Evolutionary conservation across 2,329 filamentous ascomycete genomes (phyloP).

Genomic region (Fusarium tanahbumbuense): DNA sequence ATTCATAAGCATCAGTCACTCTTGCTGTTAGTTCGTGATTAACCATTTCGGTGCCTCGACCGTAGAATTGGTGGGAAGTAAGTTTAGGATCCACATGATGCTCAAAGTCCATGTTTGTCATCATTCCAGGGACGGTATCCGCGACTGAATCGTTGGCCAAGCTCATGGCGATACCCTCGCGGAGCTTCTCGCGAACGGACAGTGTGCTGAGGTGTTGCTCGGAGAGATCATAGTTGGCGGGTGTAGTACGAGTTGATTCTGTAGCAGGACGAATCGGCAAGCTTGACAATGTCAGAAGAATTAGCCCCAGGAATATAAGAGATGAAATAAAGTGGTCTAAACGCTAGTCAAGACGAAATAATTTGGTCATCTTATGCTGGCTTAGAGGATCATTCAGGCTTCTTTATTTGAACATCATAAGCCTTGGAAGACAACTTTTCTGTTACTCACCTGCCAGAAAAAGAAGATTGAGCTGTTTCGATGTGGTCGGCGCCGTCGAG

Average conservation of each 20-base stretch:
- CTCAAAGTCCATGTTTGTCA: slow-evolving; percentile 12
- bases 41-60: not conserved
- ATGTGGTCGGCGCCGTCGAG: not conserved
- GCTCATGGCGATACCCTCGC: slow-evolving; percentile 36
- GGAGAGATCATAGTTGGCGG: slow-evolving; percentile 18
- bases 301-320: not conserved
- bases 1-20: slow-evolving; percentile 3
- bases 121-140: slow-evolving; percentile 8
- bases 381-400: not conserved
- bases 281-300: not conserved
- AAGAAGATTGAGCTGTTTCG: not conserved
- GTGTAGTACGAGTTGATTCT: not conserved
- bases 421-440: not conserved
- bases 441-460: not conserved
- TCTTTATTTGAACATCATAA: not conserved
- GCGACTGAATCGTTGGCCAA: slow-evolving; percentile 14
- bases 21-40: slow-evolving; percentile 6
- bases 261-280: not conserved
- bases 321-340: not conserved
- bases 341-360: not conserved
- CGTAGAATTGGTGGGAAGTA: not conserved
- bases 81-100: slow-evolving; percentile 15
- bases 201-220: slow-evolving; percentile 26
- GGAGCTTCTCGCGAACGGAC: slow-evolving; percentile 33
- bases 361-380: not conserved